phyloP scores from a whole-genome alignment of 805 yeast species.

The Allodekkera sacchari region DNA sequence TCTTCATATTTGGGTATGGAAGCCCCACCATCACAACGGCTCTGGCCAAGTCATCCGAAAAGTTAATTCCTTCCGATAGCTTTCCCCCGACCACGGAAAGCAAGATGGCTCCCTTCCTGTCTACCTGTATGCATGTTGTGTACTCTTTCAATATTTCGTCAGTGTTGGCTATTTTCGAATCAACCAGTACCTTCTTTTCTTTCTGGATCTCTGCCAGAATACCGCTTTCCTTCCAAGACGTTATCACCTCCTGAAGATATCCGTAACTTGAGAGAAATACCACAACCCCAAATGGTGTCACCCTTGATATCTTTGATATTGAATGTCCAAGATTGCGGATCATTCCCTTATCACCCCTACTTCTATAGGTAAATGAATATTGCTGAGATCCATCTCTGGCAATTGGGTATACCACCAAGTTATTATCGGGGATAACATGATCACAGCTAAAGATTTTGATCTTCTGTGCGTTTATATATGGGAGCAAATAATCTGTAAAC shows the following conservation, averaged over 20 bases:
- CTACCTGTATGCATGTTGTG: slow-evolving; percentile 29
- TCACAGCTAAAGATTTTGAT: slow-evolving; percentile 63
- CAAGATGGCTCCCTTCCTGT: slow-evolving; percentile 50
- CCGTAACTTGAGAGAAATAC: slow-evolving; percentile 80
- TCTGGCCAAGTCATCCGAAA: slow-evolving; percentile 79
- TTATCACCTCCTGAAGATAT: slow-evolving; percentile 46
- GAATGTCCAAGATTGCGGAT: slow-evolving; percentile 43
- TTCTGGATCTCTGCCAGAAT: slow-evolving; percentile 27
- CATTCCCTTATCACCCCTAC: slow-evolving; percentile 40
- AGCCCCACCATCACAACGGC: slow-evolving; percentile 81
- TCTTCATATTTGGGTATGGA: slow-evolving; percentile 79
- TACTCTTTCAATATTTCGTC: slow-evolving; percentile 44
- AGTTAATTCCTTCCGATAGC: slow-evolving; percentile 89
- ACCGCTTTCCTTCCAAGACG: slow-evolving; percentile 40
- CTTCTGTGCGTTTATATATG: slow-evolving; percentile 34
- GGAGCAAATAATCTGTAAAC: slow-evolving; percentile 56
- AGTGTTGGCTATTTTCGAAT: slow-evolving; percentile 38
- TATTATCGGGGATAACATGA: slow-evolving; percentile 70
- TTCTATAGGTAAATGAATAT: slow-evolving; percentile 64
- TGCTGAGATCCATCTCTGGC: slow-evolving; percentile 14
- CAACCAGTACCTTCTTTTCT: slow-evolving; percentile 46
- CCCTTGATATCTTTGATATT: slow-evolving; percentile 31
- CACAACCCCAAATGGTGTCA: slow-evolving; percentile 70
- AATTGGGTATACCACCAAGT: slow-evolving; percentile 55
- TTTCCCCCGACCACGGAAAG: slow-evolving; percentile 90